These are phyloP conservation scores for Clarireedia homoeocarpa DNA, from an alignment of 2,329 filamentous ascomycete genomes.

Conservation along the genomic window DNA sequence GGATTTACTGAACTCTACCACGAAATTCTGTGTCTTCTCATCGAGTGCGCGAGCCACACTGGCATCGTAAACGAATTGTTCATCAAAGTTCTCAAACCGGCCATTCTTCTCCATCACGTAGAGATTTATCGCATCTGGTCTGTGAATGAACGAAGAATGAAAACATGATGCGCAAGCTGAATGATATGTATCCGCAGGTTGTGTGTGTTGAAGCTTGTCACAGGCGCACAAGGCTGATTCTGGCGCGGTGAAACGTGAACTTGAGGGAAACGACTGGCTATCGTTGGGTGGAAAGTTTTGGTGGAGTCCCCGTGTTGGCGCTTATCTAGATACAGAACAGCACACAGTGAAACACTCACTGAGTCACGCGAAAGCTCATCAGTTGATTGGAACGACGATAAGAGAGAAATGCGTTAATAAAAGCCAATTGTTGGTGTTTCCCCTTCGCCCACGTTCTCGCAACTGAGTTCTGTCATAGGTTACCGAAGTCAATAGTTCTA, in stretches of 20 bases:
- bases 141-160: background rate
- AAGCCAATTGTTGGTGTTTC: background rate
- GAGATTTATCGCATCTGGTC: background rate
- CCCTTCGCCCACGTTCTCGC: background rate
- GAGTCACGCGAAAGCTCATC: conserved; percentile 4
- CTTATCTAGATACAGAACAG: conserved; percentile 1
- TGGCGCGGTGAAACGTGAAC: conserved; percentile 5
- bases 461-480: background rate
- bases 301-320: background rate
- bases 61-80: conserved; percentile 36
- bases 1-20: conserved; percentile 54
- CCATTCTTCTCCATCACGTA: conserved; percentile 15
- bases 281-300: background rate
- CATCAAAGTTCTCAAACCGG: conserved; percentile 41
- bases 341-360: background rate
- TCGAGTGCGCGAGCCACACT: conserved; percentile 36
- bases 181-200: background rate
- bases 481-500: background rate
- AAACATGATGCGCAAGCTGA: conserved; percentile 5
- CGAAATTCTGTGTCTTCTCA: conserved; percentile 46
- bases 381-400: background rate
- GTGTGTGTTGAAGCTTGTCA: background rate
- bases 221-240: conserved; percentile 6
- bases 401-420: background rate
- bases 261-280: conserved; percentile 4